Evolutionary conservation across 2,329 filamentous ascomycete species (phyloP), one percentile per base, ranked within the genome.

Genomic region (Pseudocercospora ulei): DNA sequence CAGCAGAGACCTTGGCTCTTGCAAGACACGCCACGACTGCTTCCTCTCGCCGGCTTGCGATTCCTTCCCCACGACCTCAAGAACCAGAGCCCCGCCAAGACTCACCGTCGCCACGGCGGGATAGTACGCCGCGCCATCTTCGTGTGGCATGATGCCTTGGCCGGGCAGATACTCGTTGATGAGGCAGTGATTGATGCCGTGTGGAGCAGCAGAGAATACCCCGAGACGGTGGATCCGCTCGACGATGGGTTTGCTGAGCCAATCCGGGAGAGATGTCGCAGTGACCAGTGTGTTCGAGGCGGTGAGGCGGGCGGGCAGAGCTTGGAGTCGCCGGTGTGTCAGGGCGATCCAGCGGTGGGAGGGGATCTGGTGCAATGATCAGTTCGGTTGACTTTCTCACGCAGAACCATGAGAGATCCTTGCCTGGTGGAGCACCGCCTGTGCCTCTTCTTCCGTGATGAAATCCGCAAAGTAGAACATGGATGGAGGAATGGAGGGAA

Each of bases 101-200:
- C 84, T 93, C 47, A 96, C 79, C 1, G 90, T 96, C 48, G 85
- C 90, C 7, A 95, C 88, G 8, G 92, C 76, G 1, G 82, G 82
- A 56, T 82, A 73, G 58, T 98, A 98, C 6, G 88, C 84, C 5
- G 73, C 66, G 1, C 88, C 90, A 60, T 98, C 88, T 68, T 95
- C 90, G 60, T 96, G 88, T 30, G 87, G 79, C 83, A 95, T 93
- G 50, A 96, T 96, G n/a, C 88, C 88, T 47, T 94, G 75, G 1
- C 83, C 84, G 0, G 83, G 76, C 1, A 71, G 70, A 60, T 96
- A 98, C 60, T 95, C 87, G 56, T 98, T 98, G 52, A 96, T 77
- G 23, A 96, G 69, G 29, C 93, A 84, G 63, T 96, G 90, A 54
- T 96, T 98, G 2, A 88, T 84, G 3, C 67, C 69, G 56, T 96